phyloP scores from a whole-genome alignment of 768 basidiomycete genomes.

The Tylopilus sp. region DNA sequence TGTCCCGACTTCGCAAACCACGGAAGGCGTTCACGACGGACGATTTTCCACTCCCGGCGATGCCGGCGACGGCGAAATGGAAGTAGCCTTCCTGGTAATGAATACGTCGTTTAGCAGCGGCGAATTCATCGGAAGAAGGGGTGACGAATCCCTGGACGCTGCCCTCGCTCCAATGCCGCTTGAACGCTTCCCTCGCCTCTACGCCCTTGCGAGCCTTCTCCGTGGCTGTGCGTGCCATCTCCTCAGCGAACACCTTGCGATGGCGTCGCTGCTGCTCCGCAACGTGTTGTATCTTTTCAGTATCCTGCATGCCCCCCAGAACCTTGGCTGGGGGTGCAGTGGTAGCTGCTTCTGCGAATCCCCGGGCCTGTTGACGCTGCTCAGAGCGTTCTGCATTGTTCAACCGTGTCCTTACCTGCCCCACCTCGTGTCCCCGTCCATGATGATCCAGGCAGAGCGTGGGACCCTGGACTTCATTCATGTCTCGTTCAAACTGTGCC shows the following conservation, averaged over 20 bases:
- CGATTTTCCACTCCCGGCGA: conserved; percentile 36
- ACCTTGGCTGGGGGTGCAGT: too few species aligned
- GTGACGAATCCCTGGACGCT: conserved; percentile 20
- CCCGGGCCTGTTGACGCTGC: too few species aligned
- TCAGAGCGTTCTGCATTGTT: too few species aligned
- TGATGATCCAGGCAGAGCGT: too few species aligned
- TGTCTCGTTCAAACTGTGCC: too few species aligned
- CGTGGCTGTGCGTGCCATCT: conserved; percentile 6
- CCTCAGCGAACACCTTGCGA: conserved; percentile 16
- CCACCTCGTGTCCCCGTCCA: too few species aligned
- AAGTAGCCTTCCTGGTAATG: conserved; percentile 27
- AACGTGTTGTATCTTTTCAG: too few species aligned
- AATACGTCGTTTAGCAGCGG: conserved; percentile 16
- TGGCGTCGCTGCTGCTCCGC: too few species aligned
- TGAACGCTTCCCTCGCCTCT: conserved; percentile 15
- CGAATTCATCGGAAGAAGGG: conserved; percentile 10
- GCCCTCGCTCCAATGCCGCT: conserved; percentile 17
- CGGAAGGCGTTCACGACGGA: conserved; percentile 37
- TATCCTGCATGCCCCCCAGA: too few species aligned
- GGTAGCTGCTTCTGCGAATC: too few species aligned
- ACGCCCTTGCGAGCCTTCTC: conserved; percentile 14
- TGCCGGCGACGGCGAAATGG: conserved; percentile 35
- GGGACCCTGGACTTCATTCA: too few species aligned
- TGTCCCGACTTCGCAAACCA: conserved; percentile 23
- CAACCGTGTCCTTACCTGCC: too few species aligned